Evolutionary conservation across 73 alveolate species (phyloP).

Genomic region (Blepharisma stoltei): DNA sequence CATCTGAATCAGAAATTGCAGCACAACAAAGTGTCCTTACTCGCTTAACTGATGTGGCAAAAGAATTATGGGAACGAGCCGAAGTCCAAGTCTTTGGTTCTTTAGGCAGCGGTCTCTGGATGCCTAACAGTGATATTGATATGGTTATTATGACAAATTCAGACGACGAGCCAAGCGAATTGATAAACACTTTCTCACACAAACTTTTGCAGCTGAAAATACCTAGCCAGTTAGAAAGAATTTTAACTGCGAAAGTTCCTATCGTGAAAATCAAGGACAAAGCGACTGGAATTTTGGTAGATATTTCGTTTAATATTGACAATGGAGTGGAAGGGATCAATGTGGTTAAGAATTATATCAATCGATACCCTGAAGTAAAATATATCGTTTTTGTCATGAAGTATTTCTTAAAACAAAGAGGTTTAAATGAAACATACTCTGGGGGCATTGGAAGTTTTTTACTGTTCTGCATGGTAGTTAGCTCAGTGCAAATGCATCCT

Average conservation of each 20-base stretch:
- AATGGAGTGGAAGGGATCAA: slow-evolving; percentile 78
- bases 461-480: slow-evolving; percentile 71
- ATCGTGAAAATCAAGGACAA: slow-evolving; percentile 76
- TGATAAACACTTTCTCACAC: slow-evolving; percentile 48
- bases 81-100: slow-evolving; percentile 88
- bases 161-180: slow-evolving; percentile 32
- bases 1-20: slow-evolving; percentile 66
- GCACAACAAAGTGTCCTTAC: slow-evolving; percentile 57
- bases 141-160: slow-evolving; percentile 51
- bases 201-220: slow-evolving; percentile 31
- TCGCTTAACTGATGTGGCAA: slow-evolving; percentile 39
- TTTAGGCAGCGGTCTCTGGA: slow-evolving; percentile 79
- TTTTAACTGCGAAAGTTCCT: slow-evolving; percentile 91
- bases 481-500: slow-evolving; percentile 52
- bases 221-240: slow-evolving; percentile 41
- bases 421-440: slow-evolving; percentile 84
- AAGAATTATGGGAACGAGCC: slow-evolving; percentile 43
- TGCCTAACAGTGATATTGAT: slow-evolving; percentile 96
- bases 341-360: slow-evolving; percentile 62
- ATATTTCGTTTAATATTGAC: slow-evolving; percentile 80
- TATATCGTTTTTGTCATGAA: slow-evolving; percentile 74
- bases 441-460: slow-evolving; percentile 96
- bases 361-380: slow-evolving; percentile 78
- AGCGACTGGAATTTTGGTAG: slow-evolving; percentile 70
- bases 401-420: slow-evolving; percentile 80